Conservation (phyloP, 2,329 filamentous ascomycete species). For the Fusarium domesticum region DNA sequence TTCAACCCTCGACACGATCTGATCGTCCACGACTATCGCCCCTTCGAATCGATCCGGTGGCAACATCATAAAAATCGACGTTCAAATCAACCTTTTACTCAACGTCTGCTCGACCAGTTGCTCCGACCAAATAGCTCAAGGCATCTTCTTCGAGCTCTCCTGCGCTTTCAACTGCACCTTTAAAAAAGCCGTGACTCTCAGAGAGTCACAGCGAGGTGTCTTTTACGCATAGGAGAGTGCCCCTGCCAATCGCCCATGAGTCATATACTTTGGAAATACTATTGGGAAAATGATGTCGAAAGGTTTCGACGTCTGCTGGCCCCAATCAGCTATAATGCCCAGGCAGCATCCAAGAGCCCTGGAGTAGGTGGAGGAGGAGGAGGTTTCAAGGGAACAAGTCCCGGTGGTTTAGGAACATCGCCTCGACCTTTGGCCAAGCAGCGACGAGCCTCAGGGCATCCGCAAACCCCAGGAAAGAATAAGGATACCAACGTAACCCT, state of each 20-base stretch:
- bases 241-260: slow-evolving; percentile 65
- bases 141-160: slow-evolving; percentile 20
- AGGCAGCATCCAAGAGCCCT: slow-evolving; percentile 53
- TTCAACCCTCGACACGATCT: slow-evolving; percentile 3
- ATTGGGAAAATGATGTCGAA: slow-evolving; percentile 97
- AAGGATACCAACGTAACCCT: slow-evolving; percentile 45
- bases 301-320: slow-evolving; percentile 86
- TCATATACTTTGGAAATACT: slow-evolving; percentile 94
- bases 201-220: slow-evolving; percentile 88
- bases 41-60: slow-evolving; percentile 17
- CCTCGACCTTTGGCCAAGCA: slow-evolving; percentile 49
- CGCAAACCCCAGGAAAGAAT: slow-evolving; percentile 40
- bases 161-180: slow-evolving; percentile 58
- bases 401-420: slow-evolving; percentile 45
- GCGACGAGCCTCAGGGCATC: slow-evolving; percentile 52
- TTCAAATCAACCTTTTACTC: not conserved
- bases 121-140: slow-evolving; percentile 3
- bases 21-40: slow-evolving; percentile 9
- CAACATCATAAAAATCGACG: too few species aligned
- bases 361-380: slow-evolving; percentile 37
- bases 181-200: slow-evolving; percentile 84
- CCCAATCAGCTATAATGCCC: slow-evolving; percentile 59
- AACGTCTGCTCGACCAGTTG: not conserved
- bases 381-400: slow-evolving; percentile 36
- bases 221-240: slow-evolving; percentile 47